A percentile compares a stretch with the other conserved stretches of the same genome.
Conservation (phyloP, 805 yeast genomes). For the Kodamaea laetipori region DNA sequence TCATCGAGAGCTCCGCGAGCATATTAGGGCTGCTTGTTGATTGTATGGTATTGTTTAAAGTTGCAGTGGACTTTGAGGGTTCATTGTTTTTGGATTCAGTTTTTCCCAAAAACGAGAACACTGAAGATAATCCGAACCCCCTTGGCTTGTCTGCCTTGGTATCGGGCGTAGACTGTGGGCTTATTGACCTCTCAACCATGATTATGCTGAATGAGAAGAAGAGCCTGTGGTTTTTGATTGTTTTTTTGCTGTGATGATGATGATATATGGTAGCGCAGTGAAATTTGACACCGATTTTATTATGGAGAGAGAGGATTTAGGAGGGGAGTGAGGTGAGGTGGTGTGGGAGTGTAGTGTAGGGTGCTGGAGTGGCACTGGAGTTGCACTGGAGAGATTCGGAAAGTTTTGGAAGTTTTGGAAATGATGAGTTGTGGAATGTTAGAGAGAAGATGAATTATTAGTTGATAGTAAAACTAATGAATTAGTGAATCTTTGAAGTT, state of each 20-base stretch:
- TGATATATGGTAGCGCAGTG: slow-evolving; percentile 2
- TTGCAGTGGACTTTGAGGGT: too few relatives aligned
- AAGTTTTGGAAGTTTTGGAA: too few relatives aligned
- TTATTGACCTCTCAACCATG: slow-evolving; percentile 5
- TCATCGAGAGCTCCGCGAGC: slow-evolving; percentile 1
- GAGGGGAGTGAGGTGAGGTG: neutral
- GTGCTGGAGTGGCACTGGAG: too few relatives aligned
- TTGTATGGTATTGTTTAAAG: too few relatives aligned
- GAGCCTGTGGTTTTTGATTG: neutral
- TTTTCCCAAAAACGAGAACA: neutral
- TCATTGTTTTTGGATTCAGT: too few relatives aligned
- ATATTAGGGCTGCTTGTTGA: neutral
- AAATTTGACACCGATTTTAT: neutral
- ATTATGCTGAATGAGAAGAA: neutral
- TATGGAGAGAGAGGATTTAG: neutral
- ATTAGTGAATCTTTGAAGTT: too few relatives aligned
- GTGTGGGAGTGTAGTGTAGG: neutral
- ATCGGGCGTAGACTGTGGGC: slow-evolving; percentile 2
- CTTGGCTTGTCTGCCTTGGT: neutral
- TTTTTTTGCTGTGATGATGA: slow-evolving; percentile 5
- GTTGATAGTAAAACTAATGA: too few relatives aligned
- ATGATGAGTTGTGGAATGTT: neutral
- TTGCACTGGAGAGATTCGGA: too few relatives aligned
- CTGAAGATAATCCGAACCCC: neutral
- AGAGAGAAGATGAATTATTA: too few relatives aligned